Evolutionary conservation across 108 stramenopile genomes (phyloP).

Genomic region (Nitzschia palea): DNA sequence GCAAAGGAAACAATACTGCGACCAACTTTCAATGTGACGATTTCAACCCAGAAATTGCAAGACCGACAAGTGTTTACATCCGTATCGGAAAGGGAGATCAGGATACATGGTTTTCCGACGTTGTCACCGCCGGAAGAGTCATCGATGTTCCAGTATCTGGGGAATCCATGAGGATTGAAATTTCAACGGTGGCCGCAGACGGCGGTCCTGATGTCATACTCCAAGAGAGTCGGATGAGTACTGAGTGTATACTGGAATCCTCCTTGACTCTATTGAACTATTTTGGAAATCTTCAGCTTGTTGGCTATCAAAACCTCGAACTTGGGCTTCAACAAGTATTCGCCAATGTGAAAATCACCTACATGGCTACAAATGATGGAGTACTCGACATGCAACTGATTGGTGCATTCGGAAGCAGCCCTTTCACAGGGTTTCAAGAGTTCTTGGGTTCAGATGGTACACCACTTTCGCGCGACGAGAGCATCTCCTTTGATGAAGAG

Average conservation of each 20-base stretch:
- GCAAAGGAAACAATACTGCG: slow-evolving; percentile 23
- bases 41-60: background rate
- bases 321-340: slow-evolving; percentile 18
- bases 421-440: slow-evolving; percentile 17
- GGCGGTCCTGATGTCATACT: background rate
- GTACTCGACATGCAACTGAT: slow-evolving; percentile 2
- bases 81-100: background rate
- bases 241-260: slow-evolving; percentile 11
- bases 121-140: slow-evolving; percentile 20
- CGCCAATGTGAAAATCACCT: slow-evolving; percentile 13
- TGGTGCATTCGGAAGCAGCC: slow-evolving; percentile 20
- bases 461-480: background rate
- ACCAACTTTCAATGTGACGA: slow-evolving; percentile 19
- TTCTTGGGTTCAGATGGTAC: background rate
- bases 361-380: slow-evolving; percentile 26
- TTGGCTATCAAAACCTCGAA: slow-evolving; percentile 26
- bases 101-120: slow-evolving; percentile 4
- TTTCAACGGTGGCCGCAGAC: background rate
- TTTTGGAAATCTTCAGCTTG: slow-evolving; percentile 35
- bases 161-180: slow-evolving; percentile 7
- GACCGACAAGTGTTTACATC: slow-evolving; percentile 18
- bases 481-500: background rate
- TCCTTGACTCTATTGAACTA: slow-evolving; percentile 20
- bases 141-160: slow-evolving; percentile 11
- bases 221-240: slow-evolving; percentile 14